Conservation (phyloP, 2,329 filamentous ascomycete genomes). For the Botryotinia globosa region DNA sequence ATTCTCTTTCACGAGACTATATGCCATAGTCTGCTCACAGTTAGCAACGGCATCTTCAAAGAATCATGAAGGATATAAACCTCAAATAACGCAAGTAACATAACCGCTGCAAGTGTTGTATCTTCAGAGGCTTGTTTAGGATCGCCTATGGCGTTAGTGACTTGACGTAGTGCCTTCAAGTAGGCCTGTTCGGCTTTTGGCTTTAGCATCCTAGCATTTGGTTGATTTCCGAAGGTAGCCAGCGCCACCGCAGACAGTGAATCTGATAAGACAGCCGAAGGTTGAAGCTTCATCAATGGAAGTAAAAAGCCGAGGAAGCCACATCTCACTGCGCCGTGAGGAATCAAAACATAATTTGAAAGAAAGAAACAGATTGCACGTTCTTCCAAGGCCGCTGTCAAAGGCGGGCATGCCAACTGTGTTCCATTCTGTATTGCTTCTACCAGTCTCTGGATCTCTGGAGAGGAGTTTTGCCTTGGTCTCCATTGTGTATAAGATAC, state of each 20-base stretch:
- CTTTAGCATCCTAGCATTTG: slow-evolving; percentile 17
- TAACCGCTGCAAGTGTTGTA: slow-evolving; percentile 18
- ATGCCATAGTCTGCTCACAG: slow-evolving; percentile 5
- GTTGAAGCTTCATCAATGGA: slow-evolving; percentile 15
- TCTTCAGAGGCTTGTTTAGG: slow-evolving; percentile 10
- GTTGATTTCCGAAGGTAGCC: slow-evolving; percentile 18
- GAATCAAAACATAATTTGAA: slow-evolving; percentile 19
- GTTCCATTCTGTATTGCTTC: slow-evolving; percentile 15
- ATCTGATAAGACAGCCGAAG: slow-evolving; percentile 11
- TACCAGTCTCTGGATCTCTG: background rate
- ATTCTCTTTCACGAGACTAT: slow-evolving; percentile 12
- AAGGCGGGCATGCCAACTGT: background rate
- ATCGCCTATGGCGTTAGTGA: slow-evolving; percentile 12
- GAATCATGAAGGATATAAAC: background rate
- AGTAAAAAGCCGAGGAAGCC: slow-evolving; percentile 18
- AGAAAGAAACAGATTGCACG: slow-evolving; percentile 19
- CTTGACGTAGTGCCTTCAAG: slow-evolving; percentile 13
- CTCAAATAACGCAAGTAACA: slow-evolving; percentile 17
- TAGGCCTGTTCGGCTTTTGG: slow-evolving; percentile 19
- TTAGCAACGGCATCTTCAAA: background rate
- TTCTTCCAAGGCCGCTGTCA: slow-evolving; percentile 17
- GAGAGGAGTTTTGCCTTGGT: slow-evolving; percentile 6
- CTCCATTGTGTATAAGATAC: background rate
- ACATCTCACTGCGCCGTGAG: slow-evolving; percentile 5
- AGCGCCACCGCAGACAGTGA: slow-evolving; percentile 8